Conservation (phyloP, 495 filamentous ascomycete genomes). For the Jackrogersella multiformis region DNA sequence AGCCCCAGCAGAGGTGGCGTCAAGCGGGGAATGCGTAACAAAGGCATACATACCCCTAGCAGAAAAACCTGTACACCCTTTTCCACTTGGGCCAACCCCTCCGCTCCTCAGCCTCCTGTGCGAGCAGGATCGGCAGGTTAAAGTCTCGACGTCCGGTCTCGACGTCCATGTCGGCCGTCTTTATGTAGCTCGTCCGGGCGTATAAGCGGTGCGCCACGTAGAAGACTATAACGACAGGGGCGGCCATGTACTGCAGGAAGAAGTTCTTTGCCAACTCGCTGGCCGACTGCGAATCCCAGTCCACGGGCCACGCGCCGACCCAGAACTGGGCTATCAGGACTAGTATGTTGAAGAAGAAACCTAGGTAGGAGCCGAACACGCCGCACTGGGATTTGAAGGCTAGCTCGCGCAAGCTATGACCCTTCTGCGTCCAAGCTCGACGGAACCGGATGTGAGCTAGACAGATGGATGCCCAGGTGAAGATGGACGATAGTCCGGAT, state of each 20-base stretch:
- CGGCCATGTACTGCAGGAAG: conserved; percentile 83
- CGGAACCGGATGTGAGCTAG: conserved; percentile 93
- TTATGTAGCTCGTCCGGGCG: conserved; percentile 73
- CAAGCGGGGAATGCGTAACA: background rate
- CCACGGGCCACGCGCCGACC: conserved; percentile 84
- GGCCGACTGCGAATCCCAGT: conserved; percentile 56
- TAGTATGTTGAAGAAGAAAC: conserved; percentile 78
- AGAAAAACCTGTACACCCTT: conserved; percentile 69
- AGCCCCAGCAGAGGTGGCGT: background rate
- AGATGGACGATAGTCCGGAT: conserved; percentile 86
- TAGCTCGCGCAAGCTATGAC: conserved; percentile 76
- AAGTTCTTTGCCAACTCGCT: conserved; percentile 66
- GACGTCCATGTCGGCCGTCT: conserved; percentile 79
- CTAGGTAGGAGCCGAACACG: conserved; percentile 83
- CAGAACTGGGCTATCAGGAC: conserved; percentile 95
- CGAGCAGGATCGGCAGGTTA: conserved; percentile 76
- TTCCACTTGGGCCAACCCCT: conserved; percentile 86
- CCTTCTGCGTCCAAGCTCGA: conserved; percentile 73
- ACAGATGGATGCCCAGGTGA: conserved; percentile 94
- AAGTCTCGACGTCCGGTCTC: conserved; percentile 88
- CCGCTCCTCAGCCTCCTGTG: conserved; percentile 78
- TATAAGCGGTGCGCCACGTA: conserved; percentile 85
- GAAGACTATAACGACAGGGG: conserved; percentile 78
- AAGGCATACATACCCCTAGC: conserved; percentile 42
- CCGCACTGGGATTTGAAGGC: conserved; percentile 85